phyloP scores from a whole-genome alignment of 2,329 filamentous ascomycete species.

The Xylariales sp. region DNA sequence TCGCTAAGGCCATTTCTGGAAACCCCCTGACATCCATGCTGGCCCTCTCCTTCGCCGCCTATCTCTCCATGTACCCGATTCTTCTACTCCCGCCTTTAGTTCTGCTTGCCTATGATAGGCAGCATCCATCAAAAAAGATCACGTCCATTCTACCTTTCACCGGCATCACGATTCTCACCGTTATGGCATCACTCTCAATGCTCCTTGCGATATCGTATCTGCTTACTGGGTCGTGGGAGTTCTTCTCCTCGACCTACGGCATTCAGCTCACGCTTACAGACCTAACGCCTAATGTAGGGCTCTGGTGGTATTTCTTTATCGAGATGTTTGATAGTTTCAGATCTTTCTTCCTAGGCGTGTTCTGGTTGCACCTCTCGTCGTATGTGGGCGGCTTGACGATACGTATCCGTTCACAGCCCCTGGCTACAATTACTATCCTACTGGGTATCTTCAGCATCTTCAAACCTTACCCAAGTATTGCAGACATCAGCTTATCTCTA shows the following conservation, averaged over 20 bases:
- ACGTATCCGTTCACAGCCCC: constrained; percentile 83
- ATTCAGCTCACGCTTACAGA: constrained; percentile 92
- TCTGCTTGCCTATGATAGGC: constrained; percentile 81
- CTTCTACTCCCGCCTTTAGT: constrained; percentile 86
- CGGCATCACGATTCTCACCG: constrained; percentile 62
- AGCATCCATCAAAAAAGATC: constrained; percentile 51
- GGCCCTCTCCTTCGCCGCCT: constrained; percentile 86
- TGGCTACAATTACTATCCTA: constrained; percentile 86
- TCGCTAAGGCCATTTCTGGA: constrained; percentile 82
- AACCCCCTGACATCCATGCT: constrained; percentile 81
- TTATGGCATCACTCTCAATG: constrained; percentile 65
- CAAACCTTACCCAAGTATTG: constrained; percentile 95
- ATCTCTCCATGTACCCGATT: constrained; percentile 91
- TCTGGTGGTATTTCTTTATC: constrained; percentile 99
- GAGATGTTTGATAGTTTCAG: constrained; percentile 99
- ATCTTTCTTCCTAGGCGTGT: constrained; percentile 95
- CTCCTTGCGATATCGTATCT: constrained; percentile 79
- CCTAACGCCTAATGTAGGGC: constrained; percentile 90
- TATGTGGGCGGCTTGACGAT: constrained; percentile 90
- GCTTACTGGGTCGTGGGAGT: constrained; percentile 87
- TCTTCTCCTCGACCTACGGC: constrained; percentile 89
- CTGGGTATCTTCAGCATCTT: constrained; percentile 93
- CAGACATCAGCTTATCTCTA: constrained; percentile 88
- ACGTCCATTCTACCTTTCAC: constrained; percentile 63
- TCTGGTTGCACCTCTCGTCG: constrained; percentile 93